A percentile compares a stretch with the other conserved stretches of the same genome.
phyloP scores from a whole-genome alignment of 257 asterid genomes.

The Fraxinus anomala region DNA sequence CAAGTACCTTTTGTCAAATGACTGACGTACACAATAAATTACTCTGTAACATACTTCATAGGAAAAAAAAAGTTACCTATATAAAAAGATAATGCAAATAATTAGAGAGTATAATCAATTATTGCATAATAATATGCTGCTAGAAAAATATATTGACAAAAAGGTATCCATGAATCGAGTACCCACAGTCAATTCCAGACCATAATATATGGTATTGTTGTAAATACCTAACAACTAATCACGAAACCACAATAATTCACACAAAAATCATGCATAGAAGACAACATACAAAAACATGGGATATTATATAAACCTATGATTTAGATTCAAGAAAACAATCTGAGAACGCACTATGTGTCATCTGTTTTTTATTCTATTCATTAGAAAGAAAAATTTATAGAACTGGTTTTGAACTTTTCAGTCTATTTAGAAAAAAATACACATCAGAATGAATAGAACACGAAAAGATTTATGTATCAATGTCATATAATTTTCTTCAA shows the following conservation, averaged over 20 bases:
- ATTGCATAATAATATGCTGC: not conserved
- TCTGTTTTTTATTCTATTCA: not conserved
- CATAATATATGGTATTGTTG: not conserved
- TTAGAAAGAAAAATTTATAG: conserved; percentile 15
- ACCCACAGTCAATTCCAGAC: not conserved
- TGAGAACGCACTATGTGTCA: not conserved
- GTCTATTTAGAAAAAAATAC: conserved; percentile 10
- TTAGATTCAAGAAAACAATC: not conserved
- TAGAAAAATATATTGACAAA: not conserved
- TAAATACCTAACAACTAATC: not conserved
- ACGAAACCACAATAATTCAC: conserved; percentile 2
- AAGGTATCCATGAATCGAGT: not conserved
- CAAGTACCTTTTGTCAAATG: not conserved
- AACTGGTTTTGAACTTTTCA: conserved; percentile 1
- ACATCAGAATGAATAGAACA: conserved; percentile 4
- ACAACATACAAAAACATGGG: conserved; percentile 3
- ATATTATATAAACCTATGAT: not conserved
- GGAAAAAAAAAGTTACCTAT: conserved; percentile 2
- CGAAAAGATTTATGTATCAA: not conserved
- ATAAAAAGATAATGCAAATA: conserved; percentile 2
- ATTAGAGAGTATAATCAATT: not conserved
- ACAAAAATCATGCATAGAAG: conserved; percentile 4
- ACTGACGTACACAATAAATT: not conserved
- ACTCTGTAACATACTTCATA: conserved; percentile 15
- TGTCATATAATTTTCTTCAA: too few relatives aligned